phyloP scores from a whole-genome alignment of 148 eudicot species.

The Drosera capensis region DNA sequence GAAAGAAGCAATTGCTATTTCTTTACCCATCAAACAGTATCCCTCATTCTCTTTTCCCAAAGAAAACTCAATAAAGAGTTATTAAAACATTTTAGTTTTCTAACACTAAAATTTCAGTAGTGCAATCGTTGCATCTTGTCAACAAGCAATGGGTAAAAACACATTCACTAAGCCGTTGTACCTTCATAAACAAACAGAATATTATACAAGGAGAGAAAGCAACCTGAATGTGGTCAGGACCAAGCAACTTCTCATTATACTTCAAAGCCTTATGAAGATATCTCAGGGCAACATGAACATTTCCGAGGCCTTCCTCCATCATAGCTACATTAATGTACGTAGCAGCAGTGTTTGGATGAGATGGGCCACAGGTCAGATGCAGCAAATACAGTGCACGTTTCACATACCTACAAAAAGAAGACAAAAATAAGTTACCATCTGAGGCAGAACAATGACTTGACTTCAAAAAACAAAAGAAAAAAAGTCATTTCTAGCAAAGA shows the following conservation, averaged over 20 bases:
- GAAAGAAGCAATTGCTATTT: too few species aligned
- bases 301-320: conserved; percentile 99
- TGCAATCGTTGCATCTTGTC: too few species aligned
- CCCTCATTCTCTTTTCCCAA: too few species aligned
- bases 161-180: too few species aligned
- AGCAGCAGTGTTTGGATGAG: conserved; percentile 99
- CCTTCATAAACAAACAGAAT: too few species aligned
- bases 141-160: too few species aligned
- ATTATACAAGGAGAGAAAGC: conserved; percentile 4
- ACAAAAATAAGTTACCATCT: background rate
- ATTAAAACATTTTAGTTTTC: too few species aligned
- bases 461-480: too few species aligned
- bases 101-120: too few species aligned
- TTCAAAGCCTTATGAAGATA: conserved; percentile 98
- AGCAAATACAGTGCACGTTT: conserved; percentile 92
- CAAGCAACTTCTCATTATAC: conserved; percentile 93
- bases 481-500: too few species aligned
- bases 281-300: conserved; percentile 97
- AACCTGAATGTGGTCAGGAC: conserved; percentile 99
- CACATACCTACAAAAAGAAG: conserved; percentile 47
- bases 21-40: too few species aligned
- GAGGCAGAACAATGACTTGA: background rate
- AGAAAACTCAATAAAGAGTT: too few species aligned
- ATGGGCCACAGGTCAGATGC: conserved; percentile 98
- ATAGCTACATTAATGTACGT: conserved; percentile 98